phyloP scores from a whole-genome alignment of 805 yeast species.

The Naumovozyma baii region DNA sequence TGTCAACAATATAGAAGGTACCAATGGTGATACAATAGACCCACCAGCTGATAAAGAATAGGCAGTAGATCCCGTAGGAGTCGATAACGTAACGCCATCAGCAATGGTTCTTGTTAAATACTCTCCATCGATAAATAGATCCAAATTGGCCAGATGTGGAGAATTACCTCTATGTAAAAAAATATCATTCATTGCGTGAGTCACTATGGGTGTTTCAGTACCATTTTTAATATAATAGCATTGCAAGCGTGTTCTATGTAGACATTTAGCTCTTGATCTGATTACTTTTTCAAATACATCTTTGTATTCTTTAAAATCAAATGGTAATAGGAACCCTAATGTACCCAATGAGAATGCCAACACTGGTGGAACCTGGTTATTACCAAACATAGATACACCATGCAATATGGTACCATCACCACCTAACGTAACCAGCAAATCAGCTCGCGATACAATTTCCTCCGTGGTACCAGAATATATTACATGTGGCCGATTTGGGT shows the following conservation, averaged over 20 bases:
- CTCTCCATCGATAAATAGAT: slow-evolving; percentile 76
- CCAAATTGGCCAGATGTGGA: slow-evolving; percentile 76
- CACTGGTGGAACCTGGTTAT: slow-evolving; percentile 74
- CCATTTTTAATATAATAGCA: slow-evolving; percentile 50
- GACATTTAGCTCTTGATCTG: slow-evolving; percentile 56
- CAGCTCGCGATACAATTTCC: slow-evolving; percentile 59
- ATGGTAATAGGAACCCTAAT: slow-evolving; percentile 80
- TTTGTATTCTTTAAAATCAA: slow-evolving; percentile 55
- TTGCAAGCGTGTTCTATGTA: slow-evolving; percentile 70
- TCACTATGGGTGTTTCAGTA: slow-evolving; percentile 6
- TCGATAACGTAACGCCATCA: slow-evolving; percentile 76
- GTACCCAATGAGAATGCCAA: slow-evolving; percentile 85
- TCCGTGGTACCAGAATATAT: slow-evolving; percentile 50
- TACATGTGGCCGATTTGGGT: slow-evolving; percentile 29
- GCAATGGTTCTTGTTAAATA: slow-evolving; percentile 84
- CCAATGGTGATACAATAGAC: slow-evolving; percentile 81
- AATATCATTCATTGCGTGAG: slow-evolving; percentile 87
- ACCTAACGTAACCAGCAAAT: slow-evolving; percentile 78
- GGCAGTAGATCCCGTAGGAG: slow-evolving; percentile 95
- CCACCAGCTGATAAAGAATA: slow-evolving; percentile 88
- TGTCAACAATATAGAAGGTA: slow-evolving; percentile 70
- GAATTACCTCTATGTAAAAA: slow-evolving; percentile 80
- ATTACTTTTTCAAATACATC: slow-evolving; percentile 58
- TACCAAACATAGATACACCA: slow-evolving; percentile 70
- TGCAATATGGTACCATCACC: slow-evolving; percentile 91